Conservation (phyloP, 306 rosid species). For the Begonia masoniana region DNA sequence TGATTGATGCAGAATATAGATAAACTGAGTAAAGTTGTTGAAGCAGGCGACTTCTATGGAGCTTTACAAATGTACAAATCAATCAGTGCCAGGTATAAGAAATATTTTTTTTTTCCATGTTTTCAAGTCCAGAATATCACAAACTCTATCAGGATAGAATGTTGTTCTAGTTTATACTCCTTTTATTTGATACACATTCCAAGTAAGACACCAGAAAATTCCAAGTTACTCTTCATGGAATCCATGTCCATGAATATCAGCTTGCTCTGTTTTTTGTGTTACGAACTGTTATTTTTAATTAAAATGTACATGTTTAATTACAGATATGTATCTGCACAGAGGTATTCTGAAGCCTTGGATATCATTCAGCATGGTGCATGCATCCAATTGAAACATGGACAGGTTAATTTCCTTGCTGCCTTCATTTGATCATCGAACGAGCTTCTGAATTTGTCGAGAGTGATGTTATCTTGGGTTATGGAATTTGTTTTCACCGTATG, state of each 20-base stretch:
- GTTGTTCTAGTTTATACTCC: background rate
- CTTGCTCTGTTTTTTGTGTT: background rate
- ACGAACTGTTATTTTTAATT: constrained; percentile 6
- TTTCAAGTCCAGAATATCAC: background rate
- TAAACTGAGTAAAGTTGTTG: constrained; percentile 61
- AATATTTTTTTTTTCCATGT: background rate
- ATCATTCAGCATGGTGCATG: constrained; percentile 80
- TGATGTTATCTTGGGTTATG: too few species aligned
- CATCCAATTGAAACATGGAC: constrained; percentile 58
- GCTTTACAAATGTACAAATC: constrained; percentile 99
- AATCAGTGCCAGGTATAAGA: constrained; percentile 58
- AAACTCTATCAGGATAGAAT: background rate
- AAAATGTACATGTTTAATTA: constrained; percentile 19
- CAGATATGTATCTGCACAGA: constrained; percentile 72
- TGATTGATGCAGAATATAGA: constrained; percentile 52
- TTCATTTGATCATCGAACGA: background rate
- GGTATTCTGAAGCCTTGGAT: constrained; percentile 74
- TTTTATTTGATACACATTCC: background rate
- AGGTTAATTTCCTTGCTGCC: constrained; percentile 30
- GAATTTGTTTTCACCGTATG: too few species aligned
- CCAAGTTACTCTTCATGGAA: background rate
- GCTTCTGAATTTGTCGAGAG: too few species aligned
- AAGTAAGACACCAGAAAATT: too few species aligned
- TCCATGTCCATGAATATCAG: background rate
- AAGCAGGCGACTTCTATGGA: constrained; percentile 68